Evolutionary conservation across 2,329 filamentous ascomycete genomes (phyloP), one percentile per base, ranked within the genome.

Genomic region (Zymoseptoria brevis): DNA sequence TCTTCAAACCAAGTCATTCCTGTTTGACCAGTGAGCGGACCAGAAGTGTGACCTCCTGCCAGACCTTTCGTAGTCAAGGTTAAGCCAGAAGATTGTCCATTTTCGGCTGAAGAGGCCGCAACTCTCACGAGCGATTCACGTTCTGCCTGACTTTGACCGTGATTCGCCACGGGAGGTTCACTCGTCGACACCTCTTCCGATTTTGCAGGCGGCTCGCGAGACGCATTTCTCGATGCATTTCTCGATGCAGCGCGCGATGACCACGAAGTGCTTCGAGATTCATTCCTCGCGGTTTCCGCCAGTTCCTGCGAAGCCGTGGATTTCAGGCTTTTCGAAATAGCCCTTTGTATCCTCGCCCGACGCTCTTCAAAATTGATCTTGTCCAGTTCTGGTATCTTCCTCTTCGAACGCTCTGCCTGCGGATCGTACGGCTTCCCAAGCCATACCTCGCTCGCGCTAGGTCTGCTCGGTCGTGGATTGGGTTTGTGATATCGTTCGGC

Each of bases 361-460:
- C 90, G 83, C 65, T 89, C 88, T 60, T 88, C 90, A 71, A 95
- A 94, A 73, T 96, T 89, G 56, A 95, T 89, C 60, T 87, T 87
- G 1, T 87, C 87, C 60, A 92, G 68, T 67, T 84, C 81, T n/a
- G 81, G 81, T 35, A 83, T 77, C 64, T 75, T 77, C 63, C 75
- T 75, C 61, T 71, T 64, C 41, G 67, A 66, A 21, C 66, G 65
- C 60, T 71, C 70, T 53, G 66, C 66, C 64, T 89, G 88, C 61
- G 88, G 88, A 71, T 95, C 93, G 73, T 96, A 90, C 57, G 95
- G 89, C 62, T 87, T 87, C 0, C 88, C 87, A 59, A 92, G 68
- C 70, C 83, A 82, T 41, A 81, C 81, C 52, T 82, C 76, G 62
- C 76, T 78, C 60, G 75, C 76, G 59, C 72, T 65, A 6, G 35